A percentile compares a stretch with the other conserved stretches of the same genome.
These are phyloP conservation scores for Rhizopus sp. DNA, from an alignment of 371 early-diverging fungal genomes.

Conservation along the genomic window DNA sequence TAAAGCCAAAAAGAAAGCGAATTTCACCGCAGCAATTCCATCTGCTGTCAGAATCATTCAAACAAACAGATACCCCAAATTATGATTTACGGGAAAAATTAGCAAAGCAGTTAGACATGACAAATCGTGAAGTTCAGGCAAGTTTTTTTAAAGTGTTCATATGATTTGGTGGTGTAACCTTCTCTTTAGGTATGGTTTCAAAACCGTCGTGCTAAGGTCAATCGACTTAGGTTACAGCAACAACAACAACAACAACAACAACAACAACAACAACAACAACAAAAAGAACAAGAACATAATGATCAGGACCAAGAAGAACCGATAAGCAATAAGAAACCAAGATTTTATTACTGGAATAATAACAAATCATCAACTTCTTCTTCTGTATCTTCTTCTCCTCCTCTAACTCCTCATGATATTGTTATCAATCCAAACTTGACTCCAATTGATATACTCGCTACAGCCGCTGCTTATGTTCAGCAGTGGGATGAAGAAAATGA, in stretches of 20 bases:
- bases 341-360: slow-evolving; percentile 18
- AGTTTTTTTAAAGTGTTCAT: slow-evolving; percentile 7
- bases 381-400: slow-evolving; percentile 21
- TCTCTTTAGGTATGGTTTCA: slow-evolving; percentile 33
- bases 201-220: slow-evolving; percentile 32
- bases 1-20: slow-evolving; percentile 72
- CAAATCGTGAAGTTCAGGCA: slow-evolving; percentile 92
- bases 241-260: slow-evolving; percentile 14
- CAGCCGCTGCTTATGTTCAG: slow-evolving; percentile 53
- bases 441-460: slow-evolving; percentile 49
- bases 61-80: slow-evolving; percentile 86
- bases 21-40: slow-evolving; percentile 74
- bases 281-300: slow-evolving; percentile 2
- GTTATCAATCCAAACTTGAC: slow-evolving; percentile 21
- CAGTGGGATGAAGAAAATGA: slow-evolving; percentile 40
- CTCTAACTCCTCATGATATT: slow-evolving; percentile 25
- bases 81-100: slow-evolving; percentile 83
- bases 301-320: neutral
- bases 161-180: slow-evolving; percentile 20
- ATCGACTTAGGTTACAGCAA: slow-evolving; percentile 22
- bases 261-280: neutral
- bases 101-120: slow-evolving; percentile 86
- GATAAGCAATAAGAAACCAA: slow-evolving; percentile 8
- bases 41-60: slow-evolving; percentile 66
- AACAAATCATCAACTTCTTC: slow-evolving; percentile 16